Percentiles rank a stretch among this genome's conserved stretches.
These are phyloP conservation scores for Sistotremastrum suecicum DNA, from an alignment of 768 basidiomycete genomes.

Conservation along the genomic window DNA sequence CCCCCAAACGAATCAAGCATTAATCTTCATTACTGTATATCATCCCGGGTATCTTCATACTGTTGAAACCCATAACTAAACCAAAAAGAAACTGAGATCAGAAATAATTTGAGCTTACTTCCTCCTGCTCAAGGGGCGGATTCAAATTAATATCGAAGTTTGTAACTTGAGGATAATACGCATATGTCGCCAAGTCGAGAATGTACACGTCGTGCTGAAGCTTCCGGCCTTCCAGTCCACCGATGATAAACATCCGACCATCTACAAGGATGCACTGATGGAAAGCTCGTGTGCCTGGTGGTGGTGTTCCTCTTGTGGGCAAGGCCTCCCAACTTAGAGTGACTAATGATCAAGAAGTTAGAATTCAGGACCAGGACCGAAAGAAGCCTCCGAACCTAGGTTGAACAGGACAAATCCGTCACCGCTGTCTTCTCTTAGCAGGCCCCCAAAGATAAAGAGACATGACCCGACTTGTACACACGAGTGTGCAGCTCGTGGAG, in stretches of 20 bases:
- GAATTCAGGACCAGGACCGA: neutral
- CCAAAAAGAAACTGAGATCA: no score
- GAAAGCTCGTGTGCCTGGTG: slow-evolving; percentile 65
- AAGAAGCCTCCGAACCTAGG: slow-evolving; percentile 40
- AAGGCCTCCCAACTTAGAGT: slow-evolving; percentile 75
- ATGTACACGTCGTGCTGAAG: slow-evolving; percentile 78
- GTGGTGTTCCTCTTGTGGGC: slow-evolving; percentile 43
- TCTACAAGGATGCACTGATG: slow-evolving; percentile 75
- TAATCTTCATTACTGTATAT: no score
- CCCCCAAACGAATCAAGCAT: no score
- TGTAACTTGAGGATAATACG: slow-evolving; percentile 84
- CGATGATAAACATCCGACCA: slow-evolving; percentile 72
- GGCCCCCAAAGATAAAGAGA: slow-evolving; percentile 80
- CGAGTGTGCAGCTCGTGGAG: slow-evolving; percentile 70
- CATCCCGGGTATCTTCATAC: no score
- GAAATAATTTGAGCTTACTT: no score
- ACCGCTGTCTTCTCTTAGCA: slow-evolving; percentile 62
- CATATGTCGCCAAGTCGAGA: slow-evolving; percentile 74
- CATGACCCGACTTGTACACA: slow-evolving; percentile 87
- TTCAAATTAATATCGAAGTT: slow-evolving; percentile 46
- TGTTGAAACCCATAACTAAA: no score
- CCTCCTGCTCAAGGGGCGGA: no score
- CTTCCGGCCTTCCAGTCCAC: slow-evolving; percentile 44
- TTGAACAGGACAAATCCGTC: slow-evolving; percentile 72
- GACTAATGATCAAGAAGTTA: slow-evolving; percentile 29